Base-by-base conservation (phyloP, 208 protist genomes). In the Spongospora subterranea region DNA sequence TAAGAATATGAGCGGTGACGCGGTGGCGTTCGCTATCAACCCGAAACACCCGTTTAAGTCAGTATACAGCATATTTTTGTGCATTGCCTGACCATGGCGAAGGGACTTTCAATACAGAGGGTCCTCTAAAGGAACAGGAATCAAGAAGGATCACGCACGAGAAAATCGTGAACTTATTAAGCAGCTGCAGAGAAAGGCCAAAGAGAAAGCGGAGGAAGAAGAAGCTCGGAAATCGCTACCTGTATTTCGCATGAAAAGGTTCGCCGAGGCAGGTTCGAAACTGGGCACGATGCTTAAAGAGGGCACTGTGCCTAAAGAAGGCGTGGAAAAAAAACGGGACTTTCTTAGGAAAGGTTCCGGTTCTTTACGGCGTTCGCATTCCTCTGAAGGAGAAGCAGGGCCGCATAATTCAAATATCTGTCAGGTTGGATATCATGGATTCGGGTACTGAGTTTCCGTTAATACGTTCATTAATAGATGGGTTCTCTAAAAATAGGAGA, bases 11-110 rank as follows among this genome's bases (percentile, higher is more conserved):
- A 82, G 71, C n/a, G 71, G 71, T n/a, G 40, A 82, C 35, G 71
- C 71, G 6, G 71, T 82, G 35, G 71, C 71, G 17, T 82, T 82
- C n/a, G 17, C 6, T n/a, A 6, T 82, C 17, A 82, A 82, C 71
- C 71, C 71, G 17, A 43, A 82, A 20, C 71, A 82, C n/a, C 71
- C 71, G n/a, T 82, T 82, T n/a, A 82, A n/a, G 71, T 82, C 71
- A 43, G 6, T 43, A 43, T 43, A 43, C 17, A n/a, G 13, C 71
- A 20, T 43, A 20, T n/a, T 82, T 43, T 43, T 6, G 35, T 82
- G 71, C 71, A 40, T 35, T 82, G 71, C n/a, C 71, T 43, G 71
- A 17, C 54, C 20, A 17, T 29, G 17, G 54, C 54, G 35, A 20
- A 82, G 71, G n/a, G 71, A 82, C 6, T 17, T 82, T 6, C 71